Evolutionary conservation across 805 yeast genomes (phyloP).

Genomic region (Candida fluviatilis): DNA sequence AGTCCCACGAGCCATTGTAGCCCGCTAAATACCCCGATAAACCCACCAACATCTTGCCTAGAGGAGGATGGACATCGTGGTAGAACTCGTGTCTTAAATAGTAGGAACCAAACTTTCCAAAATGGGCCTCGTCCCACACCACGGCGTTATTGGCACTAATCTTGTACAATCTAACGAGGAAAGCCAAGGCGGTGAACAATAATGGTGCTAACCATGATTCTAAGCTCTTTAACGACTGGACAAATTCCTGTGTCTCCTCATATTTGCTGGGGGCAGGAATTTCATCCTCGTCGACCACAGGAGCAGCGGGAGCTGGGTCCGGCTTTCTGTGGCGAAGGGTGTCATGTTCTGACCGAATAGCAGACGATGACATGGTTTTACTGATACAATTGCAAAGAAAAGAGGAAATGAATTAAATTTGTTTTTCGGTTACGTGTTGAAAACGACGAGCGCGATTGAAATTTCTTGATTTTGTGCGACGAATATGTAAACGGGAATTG

Average conservation of each 20-base stretch:
- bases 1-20: slow-evolving; percentile 74
- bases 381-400: slow-evolving; percentile 3
- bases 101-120: slow-evolving; percentile 81
- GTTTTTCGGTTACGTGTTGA: slow-evolving; percentile 4
- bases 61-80: slow-evolving; percentile 85
- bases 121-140: slow-evolving; percentile 90
- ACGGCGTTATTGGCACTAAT: slow-evolving; percentile 57
- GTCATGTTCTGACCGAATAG: slow-evolving; percentile 14
- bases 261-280: slow-evolving; percentile 18
- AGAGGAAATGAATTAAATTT: slow-evolving; percentile 2
- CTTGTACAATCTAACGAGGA: slow-evolving; percentile 58
- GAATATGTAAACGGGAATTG: slow-evolving; percentile 1
- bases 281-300: slow-evolving; percentile 13
- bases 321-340: slow-evolving; percentile 16
- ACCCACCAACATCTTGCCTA: slow-evolving; percentile 79
- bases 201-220: slow-evolving; percentile 51
- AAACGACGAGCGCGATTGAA: slow-evolving; percentile 3
- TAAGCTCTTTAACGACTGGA: slow-evolving; percentile 22
- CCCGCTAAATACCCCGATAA: slow-evolving; percentile 77
- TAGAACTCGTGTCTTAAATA: slow-evolving; percentile 76
- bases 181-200: slow-evolving; percentile 63
- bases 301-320: slow-evolving; percentile 1
- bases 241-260: slow-evolving; percentile 24
- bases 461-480: slow-evolving; percentile 4
- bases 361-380: slow-evolving; percentile 20